Base-by-base conservation (phyloP, 805 yeast species). In the Nakazawaea populi region DNA sequence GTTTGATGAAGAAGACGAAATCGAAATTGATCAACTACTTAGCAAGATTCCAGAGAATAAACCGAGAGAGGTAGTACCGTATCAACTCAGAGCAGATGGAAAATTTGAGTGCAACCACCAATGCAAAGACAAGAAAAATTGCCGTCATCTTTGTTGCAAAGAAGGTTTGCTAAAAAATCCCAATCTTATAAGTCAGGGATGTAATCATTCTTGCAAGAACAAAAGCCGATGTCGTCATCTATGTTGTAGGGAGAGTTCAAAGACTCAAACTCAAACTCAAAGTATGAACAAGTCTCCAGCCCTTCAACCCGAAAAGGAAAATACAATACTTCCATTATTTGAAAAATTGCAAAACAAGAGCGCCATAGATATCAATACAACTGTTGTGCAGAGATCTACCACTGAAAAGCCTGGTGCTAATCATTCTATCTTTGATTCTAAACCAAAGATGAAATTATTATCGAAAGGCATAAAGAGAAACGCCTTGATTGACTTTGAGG, bases 91-190 rank as follows among this genome's bases (percentile, higher is more conserved):
- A 35, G 18, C 56, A 6, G 65, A 68, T 50, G 74, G 71, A 1
- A 66, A 63, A 47, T 61, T 60, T 43, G 66, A 65, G 40, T 77
- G 80, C 18, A 60, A 66, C 40, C 81, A 77, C 54, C 47, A 60
- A 4, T 77, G 81, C 53, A 73, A 67, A 46, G 68, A 69, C 55
- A 60, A 59, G 42, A 27, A 9, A 1, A 61, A 55, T 0, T 77
- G 80, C 49, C 67, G 79, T 10, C 81, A 77, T 56, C 46, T 71
- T 4, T 76, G 81, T 47, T 77, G 82, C 52, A 68, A 71, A 39
- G 75, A 72, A 37, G 80, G 80, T 6, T 29, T 37, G 14, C 27
- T 37, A 14, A 36, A 29, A n/a, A 37, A 37, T 8, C 42, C 41
- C 10, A 14, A 7, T 14, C 42, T 37, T 7, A 7, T 24, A 3